These are phyloP conservation scores for Suillus placidus DNA, from an alignment of 768 basidiomycete species.

Conservation along the genomic window DNA sequence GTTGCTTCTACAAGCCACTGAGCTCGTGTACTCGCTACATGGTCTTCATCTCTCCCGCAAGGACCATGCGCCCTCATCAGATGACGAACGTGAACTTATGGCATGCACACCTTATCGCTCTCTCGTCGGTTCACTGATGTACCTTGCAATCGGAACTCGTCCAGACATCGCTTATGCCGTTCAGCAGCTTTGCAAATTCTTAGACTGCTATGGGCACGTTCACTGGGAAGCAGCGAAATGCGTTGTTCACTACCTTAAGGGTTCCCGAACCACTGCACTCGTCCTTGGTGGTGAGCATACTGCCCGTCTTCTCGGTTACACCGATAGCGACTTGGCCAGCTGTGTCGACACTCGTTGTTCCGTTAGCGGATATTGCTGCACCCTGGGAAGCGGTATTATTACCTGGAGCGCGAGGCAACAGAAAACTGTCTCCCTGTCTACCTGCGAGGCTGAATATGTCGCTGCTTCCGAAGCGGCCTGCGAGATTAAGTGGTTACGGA, in stretches of 20 bases:
- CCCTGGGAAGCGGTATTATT: too few species aligned
- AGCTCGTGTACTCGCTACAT: too few species aligned
- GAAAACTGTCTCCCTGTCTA: too few species aligned
- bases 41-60: constrained; percentile 9
- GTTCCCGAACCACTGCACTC: not conserved
- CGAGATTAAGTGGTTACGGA: too few species aligned
- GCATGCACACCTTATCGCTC: too few species aligned
- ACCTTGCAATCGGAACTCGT: constrained; percentile 30
- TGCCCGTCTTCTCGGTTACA: constrained; percentile 19
- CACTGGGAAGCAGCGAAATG: constrained; percentile 8
- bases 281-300: constrained; percentile 12
- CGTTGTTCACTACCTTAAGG: not conserved
- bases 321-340: constrained; percentile 32
- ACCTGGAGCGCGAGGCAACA: too few species aligned
- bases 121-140: constrained; percentile 28
- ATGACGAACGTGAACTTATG: not conserved
- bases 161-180: constrained; percentile 26
- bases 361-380: too few species aligned
- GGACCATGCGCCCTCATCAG: not conserved
- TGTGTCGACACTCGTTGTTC: too few species aligned
- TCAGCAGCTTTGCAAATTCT: constrained; percentile 3
- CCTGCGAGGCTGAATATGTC: too few species aligned
- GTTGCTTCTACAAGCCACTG: too few species aligned
- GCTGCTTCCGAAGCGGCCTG: not conserved
- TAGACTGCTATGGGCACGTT: constrained; percentile 11